These are phyloP conservation scores for Aspergillaceae sp. DNA, from an alignment of 2,329 filamentous ascomycete species.

Conservation along the genomic window DNA sequence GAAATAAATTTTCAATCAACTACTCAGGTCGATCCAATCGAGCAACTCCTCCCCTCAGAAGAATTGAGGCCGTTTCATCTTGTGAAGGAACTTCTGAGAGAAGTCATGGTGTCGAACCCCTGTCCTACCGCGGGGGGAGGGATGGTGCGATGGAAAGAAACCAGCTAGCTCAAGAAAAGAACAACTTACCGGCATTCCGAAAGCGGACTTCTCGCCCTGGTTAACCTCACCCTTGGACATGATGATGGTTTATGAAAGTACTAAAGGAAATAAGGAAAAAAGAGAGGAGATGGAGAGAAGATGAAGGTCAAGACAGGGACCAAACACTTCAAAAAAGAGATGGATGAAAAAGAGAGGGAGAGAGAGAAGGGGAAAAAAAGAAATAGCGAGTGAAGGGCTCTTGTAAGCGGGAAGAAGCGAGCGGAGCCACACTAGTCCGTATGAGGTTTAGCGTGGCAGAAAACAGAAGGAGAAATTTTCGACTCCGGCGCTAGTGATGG, in stretches of 20 bases:
- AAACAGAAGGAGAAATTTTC: constrained; percentile 11
- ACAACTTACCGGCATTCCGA: constrained; percentile 44
- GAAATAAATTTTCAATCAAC: background rate
- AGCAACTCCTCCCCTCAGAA: background rate
- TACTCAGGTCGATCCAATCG: constrained; percentile 1
- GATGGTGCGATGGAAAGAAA: constrained; percentile 5
- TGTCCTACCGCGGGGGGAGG: background rate
- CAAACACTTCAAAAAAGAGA: constrained; percentile 24
- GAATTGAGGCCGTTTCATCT: no score
- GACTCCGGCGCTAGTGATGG: constrained; percentile 16
- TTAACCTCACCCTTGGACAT: constrained; percentile 41
- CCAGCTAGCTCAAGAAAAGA: constrained; percentile 8
- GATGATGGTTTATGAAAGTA: constrained; percentile 36
- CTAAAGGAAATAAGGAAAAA: constrained; percentile 33
- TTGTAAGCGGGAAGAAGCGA: constrained; percentile 32
- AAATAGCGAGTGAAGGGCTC: constrained; percentile 27
- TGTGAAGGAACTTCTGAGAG: no score
- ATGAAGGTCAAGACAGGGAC: constrained; percentile 24
- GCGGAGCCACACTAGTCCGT: constrained; percentile 17
- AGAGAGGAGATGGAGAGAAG: constrained; percentile 23
- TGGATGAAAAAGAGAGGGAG: constrained; percentile 39
- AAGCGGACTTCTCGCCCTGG: constrained; percentile 46
- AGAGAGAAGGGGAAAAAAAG: constrained; percentile 33
- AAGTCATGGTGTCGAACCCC: background rate
- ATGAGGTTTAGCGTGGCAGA: background rate